Base-by-base conservation (phyloP, 345 rosid species). In the Salix brachista region DNA sequence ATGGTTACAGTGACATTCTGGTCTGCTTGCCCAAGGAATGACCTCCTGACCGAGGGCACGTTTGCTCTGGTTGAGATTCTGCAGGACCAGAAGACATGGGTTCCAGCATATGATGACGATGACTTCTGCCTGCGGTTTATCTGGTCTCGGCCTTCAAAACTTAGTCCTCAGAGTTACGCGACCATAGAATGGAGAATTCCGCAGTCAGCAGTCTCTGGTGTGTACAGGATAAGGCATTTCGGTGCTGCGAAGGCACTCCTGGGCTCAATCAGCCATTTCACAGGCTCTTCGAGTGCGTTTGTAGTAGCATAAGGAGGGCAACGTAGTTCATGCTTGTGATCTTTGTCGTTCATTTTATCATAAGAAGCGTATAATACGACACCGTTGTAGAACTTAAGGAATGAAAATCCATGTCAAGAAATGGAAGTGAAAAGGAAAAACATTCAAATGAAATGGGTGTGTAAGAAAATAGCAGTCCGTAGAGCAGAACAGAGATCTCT, bases 21-120 rank as follows among this genome's bases (percentile, higher is more conserved):
- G 92, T 88, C 97, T 6, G 96, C 91, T 79, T 95, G 97, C 81
- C 99, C 96, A 6, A 87, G 97, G 85, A 95, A 93, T 76, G 97
- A 95, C 85, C 90, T 91, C 19, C 75, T 95, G 91, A 88, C 93
- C 0, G 97, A 93, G 82, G 99, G 99, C 41, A 95, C 97, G 73
- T 95, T 89, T 79, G 80, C 96, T 3, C 87, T 95, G 48, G 96
- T 93, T 68, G 99, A 95, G 86, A 84, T 76, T 26, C 90, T 93
- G 83, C 90, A 82, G n/a, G 87, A 79, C 54, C 82, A 80, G 65
- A 94, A 86, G 67, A 87, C 83, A 14, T 95, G 99, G 99, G 78
- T 83, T 68, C 93, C 97, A 8, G 85, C 84, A 34, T 91, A 89
- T 4, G 99, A 93, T 12, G 99, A 95, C 1, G 99, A 95, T 72